A percentile compares a stretch with the other conserved stretches of the same genome.
Conservation (phyloP, 176 grass and related monocot species). For the Triticum turgidum region DNA sequence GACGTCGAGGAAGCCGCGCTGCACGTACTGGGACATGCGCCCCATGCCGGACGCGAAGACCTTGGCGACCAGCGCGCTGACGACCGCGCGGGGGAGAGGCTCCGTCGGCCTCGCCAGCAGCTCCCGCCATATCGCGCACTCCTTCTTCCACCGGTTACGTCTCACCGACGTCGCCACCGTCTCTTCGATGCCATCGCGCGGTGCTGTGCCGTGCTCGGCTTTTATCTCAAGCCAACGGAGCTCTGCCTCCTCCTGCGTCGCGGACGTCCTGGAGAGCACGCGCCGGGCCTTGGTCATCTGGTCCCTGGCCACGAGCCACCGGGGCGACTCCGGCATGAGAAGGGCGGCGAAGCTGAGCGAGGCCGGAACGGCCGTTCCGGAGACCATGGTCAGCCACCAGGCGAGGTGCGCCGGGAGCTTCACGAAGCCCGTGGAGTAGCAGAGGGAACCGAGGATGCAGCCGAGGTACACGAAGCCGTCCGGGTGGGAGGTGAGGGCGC, state of each 20-base stretch:
- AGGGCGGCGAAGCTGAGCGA: constrained; percentile 9
- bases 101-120: constrained; percentile 36
- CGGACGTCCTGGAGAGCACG: constrained; percentile 25
- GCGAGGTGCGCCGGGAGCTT: constrained; percentile 28
- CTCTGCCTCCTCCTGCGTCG: constrained; percentile 24
- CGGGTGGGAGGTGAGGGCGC: constrained; percentile 29
- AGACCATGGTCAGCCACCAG: constrained; percentile 19
- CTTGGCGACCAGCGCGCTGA: constrained; percentile 45
- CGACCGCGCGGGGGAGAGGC: constrained; percentile 25
- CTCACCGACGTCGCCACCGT: neutral
- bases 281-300: constrained; percentile 16
- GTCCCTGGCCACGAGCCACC: constrained; percentile 13
- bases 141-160: constrained; percentile 13
- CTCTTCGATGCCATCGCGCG: neutral
- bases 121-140: neutral
- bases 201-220: neutral
- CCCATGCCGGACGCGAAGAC: constrained; percentile 35
- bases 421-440: constrained; percentile 2
- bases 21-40: constrained; percentile 19
- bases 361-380: constrained; percentile 17
- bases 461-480: constrained; percentile 55
- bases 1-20: constrained; percentile 18
- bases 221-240: constrained; percentile 35
- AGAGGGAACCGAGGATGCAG: constrained; percentile 37
- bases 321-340: constrained; percentile 45